Percentiles rank a stretch among this genome's conserved stretches.
These are phyloP conservation scores for Adenanthera pavonina DNA, from an alignment of 306 rosid genomes.

Conservation along the genomic window DNA sequence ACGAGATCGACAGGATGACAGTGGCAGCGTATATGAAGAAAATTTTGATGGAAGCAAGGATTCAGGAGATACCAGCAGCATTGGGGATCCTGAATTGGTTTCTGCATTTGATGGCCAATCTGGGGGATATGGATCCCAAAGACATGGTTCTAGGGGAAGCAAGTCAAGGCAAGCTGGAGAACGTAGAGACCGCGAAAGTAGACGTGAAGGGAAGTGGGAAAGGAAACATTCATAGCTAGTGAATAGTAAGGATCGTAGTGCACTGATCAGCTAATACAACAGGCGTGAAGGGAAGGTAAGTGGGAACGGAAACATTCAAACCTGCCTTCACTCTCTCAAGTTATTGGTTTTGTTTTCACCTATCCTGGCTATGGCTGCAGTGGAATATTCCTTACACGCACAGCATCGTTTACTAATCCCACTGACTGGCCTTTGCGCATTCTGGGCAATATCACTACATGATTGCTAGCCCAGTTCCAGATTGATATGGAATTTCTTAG, in stretches of 20 bases:
- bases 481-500: neutral
- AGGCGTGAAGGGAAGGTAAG: constrained; percentile 87
- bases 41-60: constrained; percentile 90
- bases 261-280: constrained; percentile 1
- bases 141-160: constrained; percentile 83
- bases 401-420: neutral
- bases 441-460: neutral
- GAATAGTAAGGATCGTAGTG: constrained; percentile 1
- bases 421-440: neutral
- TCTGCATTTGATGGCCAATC: constrained; percentile 83
- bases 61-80: constrained; percentile 84
- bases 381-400: no score
- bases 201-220: constrained; percentile 98
- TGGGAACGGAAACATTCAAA: constrained; percentile 85
- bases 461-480: neutral
- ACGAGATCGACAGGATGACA: constrained; percentile 82
- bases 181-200: constrained; percentile 78
- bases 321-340: neutral
- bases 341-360: neutral
- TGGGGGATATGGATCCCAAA: constrained; percentile 77
- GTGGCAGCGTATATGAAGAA: constrained; percentile 78
- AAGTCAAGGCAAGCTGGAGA: constrained; percentile 81
- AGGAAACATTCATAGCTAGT: constrained; percentile 69
- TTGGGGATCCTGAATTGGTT: constrained; percentile 78
- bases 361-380: no score